phyloP scores from a whole-genome alignment of 371 early-diverging fungal species.

The Syncephalastrum sp. region DNA sequence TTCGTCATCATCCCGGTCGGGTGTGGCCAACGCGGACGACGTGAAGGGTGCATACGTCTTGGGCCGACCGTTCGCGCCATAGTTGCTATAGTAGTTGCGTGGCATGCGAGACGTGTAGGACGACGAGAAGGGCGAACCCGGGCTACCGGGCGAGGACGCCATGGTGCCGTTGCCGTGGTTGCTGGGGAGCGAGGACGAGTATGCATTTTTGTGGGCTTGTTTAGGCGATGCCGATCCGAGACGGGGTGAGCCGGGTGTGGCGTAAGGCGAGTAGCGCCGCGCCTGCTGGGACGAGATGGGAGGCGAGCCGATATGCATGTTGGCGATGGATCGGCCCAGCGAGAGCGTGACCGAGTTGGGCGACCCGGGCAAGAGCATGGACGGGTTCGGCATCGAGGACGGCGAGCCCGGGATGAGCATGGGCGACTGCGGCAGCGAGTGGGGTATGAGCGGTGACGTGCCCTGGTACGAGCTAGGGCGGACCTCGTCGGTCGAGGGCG shows the following conservation, averaged over 20 bases:
- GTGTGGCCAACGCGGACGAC: conserved; percentile 30
- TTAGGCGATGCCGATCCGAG: conserved; percentile 21
- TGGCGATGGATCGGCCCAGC: conserved; percentile 28
- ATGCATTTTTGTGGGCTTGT: conserved; percentile 11
- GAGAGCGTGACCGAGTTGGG: conserved; percentile 17
- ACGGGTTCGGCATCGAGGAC: conserved; percentile 21
- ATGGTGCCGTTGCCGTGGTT: conserved; percentile 9
- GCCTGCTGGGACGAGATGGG: conserved; percentile 17
- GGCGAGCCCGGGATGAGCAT: conserved; percentile 12
- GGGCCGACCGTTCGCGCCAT: conserved; percentile 7
- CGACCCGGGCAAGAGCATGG: conserved; percentile 10
- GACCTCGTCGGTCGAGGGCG: conserved; percentile 5
- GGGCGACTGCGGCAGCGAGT: conserved; percentile 12
- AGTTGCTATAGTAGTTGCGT: not conserved
- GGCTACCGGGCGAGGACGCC: not conserved
- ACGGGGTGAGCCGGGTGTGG: conserved; percentile 20
- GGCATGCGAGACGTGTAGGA: conserved; percentile 6
- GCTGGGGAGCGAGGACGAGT: conserved; percentile 18
- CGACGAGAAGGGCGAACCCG: conserved; percentile 1
- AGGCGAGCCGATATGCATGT: conserved; percentile 34
- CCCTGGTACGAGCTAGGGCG: conserved; percentile 23
- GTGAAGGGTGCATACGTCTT: conserved; percentile 27
- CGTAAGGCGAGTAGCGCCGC: conserved; percentile 34
- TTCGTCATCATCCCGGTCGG: conserved; percentile 27
- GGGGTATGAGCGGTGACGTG: conserved; percentile 9